Conservation (phyloP, 73 alveolate species). For the Tetrahymena thermophila region DNA sequence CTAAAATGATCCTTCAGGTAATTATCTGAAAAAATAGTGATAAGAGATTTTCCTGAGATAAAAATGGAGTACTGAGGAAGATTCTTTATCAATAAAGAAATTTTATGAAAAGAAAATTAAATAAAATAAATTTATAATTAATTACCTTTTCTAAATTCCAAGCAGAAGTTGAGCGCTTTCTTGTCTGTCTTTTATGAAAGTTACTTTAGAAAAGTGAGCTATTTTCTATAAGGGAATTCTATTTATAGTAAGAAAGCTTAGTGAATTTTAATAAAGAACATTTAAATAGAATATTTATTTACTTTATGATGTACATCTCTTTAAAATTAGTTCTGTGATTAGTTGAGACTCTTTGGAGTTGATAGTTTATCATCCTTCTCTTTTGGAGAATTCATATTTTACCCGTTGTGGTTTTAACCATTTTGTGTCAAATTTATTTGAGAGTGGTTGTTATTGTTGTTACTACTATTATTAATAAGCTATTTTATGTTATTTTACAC, state of each 20-base stretch:
- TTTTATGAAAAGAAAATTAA: background rate
- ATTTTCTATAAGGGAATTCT: background rate
- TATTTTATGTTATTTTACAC: background rate
- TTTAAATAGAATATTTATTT: background rate
- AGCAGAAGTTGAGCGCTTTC: background rate
- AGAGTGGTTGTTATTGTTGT: background rate
- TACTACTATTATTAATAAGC: background rate
- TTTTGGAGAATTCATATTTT: background rate
- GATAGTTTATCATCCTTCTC: background rate
- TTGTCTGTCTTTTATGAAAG: background rate
- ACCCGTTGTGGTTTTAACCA: background rate
- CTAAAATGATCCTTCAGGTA: slow-evolving; percentile 33
- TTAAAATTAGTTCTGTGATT: background rate
- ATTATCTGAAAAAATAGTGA: background rate
- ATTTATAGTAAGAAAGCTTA: background rate
- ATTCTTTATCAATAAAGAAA: background rate
- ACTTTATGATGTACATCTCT: background rate
- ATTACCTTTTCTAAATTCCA: background rate
- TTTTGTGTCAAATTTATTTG: background rate
- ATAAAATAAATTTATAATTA: background rate
- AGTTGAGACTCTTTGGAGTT: background rate
- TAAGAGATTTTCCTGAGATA: background rate
- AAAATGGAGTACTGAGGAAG: background rate
- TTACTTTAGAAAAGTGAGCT: background rate
- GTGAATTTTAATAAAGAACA: background rate